Base-by-base conservation (phyloP, 129 eudicot species). In the Flaveria sonorensis region DNA sequence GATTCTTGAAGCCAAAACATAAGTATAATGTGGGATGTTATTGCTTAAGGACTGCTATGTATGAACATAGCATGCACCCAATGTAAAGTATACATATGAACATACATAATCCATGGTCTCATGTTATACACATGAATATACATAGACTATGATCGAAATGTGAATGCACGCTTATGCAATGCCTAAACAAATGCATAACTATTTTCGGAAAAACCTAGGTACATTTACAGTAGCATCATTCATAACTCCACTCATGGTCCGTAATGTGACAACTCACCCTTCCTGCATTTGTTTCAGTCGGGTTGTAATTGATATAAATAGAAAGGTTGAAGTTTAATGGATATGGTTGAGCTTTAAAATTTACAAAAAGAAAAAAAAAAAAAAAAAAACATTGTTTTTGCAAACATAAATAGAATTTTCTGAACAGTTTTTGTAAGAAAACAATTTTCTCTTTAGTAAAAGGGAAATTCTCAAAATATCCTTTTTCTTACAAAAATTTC, bases 91-190 rank as follows among this genome's bases (percentile, higher is more conserved):
- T 73, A 80, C 79, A 80, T 80, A 75, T 73, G 79, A 73, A 80
- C 84, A 74, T 74, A 72, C 50, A 74, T 56, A 57, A 74, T 51
- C 57, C 75, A 81, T 55, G 75, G 69, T 73, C 15, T 36, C 83
- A 80, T 73, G 76, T 74, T 74, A 67, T 46, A 74, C 71, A 81
- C 80, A 74, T 74, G 84, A 81, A 74, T 56, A 68, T 81, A 81
- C 84, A 74, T 67, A 48, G 70, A 80, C 75, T 74, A 80, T 46
- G 55, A 74, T 68, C 23, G 55, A 74, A 81, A 66, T 57, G 76
- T 10, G 48, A 73, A 80, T 45, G 70, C 79, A 67, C 84, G 12
- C 75, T 80, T 80, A 73, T 66, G 79, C 62, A 66, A 80, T 52
- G 20, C 56, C 80, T 74, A 81, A 73, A 70, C 77, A 71, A 70